Conservation (phyloP, 805 yeast species). For the Zygosaccharomyces bailii region DNA sequence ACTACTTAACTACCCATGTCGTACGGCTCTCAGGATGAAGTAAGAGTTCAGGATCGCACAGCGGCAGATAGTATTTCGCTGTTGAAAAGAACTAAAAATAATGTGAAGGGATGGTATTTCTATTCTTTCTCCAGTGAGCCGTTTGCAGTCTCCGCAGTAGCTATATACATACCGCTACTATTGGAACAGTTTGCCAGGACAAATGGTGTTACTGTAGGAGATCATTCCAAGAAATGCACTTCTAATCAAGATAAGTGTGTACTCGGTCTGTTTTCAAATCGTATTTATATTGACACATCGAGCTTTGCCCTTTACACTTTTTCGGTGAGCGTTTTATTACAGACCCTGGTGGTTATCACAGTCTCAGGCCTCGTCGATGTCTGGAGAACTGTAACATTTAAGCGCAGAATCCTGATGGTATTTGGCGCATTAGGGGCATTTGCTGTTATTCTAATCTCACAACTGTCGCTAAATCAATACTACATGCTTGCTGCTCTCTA, state of each 20-base stretch:
- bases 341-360: slow-evolving; percentile 64
- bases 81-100: slow-evolving; percentile 33
- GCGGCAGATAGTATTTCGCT: slow-evolving; percentile 3
- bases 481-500: slow-evolving; percentile 46
- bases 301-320: slow-evolving; percentile 73
- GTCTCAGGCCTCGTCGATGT: slow-evolving; percentile 74
- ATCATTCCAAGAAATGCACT: slow-evolving; percentile 55
- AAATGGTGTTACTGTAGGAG: slow-evolving; percentile 62
- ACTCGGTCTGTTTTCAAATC: slow-evolving; percentile 38
- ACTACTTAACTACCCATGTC: slow-evolving; percentile 9
- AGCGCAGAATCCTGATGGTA: slow-evolving; percentile 51
- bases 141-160: slow-evolving; percentile 72
- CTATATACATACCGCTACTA: slow-evolving; percentile 71
- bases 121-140: slow-evolving; percentile 79
- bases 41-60: neutral
- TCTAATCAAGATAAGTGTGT: slow-evolving; percentile 43
- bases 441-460: slow-evolving; percentile 47
- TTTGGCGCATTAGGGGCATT: slow-evolving; percentile 61
- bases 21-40: slow-evolving; percentile 11
- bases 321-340: slow-evolving; percentile 67
- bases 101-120: slow-evolving; percentile 62
- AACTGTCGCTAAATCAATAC: slow-evolving; percentile 29
- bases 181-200: slow-evolving; percentile 69
- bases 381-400: slow-evolving; percentile 40
- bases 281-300: slow-evolving; percentile 61